These are phyloP conservation scores for Heimioporus sp. DNA, from an alignment of 768 basidiomycete species.

Conservation along the genomic window DNA sequence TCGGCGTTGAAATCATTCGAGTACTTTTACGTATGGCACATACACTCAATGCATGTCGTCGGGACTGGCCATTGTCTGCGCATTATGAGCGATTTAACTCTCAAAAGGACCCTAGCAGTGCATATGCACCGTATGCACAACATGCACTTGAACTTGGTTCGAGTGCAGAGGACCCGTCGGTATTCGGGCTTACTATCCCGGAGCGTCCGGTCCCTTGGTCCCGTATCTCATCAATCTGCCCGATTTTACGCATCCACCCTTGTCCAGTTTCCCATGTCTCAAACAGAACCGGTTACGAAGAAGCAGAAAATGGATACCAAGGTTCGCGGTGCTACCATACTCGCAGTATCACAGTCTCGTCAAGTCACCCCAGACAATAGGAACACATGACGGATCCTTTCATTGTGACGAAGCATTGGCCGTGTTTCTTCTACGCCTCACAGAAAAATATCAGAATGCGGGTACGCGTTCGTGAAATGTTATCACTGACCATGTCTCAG, in stretches of 20 bases:
- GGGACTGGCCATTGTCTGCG: no score
- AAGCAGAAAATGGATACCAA: constrained; percentile 45
- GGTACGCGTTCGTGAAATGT: constrained; percentile 40
- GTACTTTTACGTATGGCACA: neutral
- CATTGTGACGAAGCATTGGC: constrained; percentile 98
- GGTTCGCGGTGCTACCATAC: constrained; percentile 18
- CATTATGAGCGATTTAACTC: no score
- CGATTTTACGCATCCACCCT: neutral
- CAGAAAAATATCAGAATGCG: constrained; percentile 70
- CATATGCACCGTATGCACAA: no score
- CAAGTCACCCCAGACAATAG: constrained; percentile 58
- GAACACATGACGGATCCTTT: constrained; percentile 94
- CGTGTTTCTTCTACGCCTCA: constrained; percentile 82
- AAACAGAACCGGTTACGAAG: constrained; percentile 32
- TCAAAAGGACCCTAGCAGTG: no score
- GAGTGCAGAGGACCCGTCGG: neutral
- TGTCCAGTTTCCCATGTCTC: constrained; percentile 16
- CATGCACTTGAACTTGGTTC: neutral
- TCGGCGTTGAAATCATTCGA: constrained; percentile 10
- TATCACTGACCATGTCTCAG: constrained; percentile 2
- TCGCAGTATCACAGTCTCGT: neutral
- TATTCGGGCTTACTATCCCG: neutral
- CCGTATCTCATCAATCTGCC: neutral
- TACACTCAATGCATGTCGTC: no score
- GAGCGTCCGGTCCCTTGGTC: neutral